Evolutionary conservation across 371 early-diverging fungal species (phyloP), one percentile per base, ranked within the genome.

Genomic region (Mortierella sp.): DNA sequence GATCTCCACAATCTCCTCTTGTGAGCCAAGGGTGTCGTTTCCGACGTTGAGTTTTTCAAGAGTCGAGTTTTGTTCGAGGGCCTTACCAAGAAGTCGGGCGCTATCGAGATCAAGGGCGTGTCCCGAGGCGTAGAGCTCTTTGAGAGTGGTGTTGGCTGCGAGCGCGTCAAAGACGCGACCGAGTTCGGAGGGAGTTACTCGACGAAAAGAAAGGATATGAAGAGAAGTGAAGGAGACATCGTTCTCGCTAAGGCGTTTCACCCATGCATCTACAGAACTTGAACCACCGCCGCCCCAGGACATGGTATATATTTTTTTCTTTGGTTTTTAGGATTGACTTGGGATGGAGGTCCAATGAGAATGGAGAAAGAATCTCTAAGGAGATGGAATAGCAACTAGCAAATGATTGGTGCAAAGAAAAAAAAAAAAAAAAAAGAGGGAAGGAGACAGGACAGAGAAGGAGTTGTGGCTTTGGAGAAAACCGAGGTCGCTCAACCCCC

Each of bases 161-260:
- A 89, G 64, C 0, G 89, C 87, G 0, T 70, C 68, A 70, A 89
- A 89, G 65, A 89, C 68, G 25, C 75, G 74, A 19, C 72, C 80
- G 25, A 89, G 75, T 63, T 89, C 87, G 5, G 75, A 52, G 28
- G 84, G 64, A 0, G 86, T 75, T 23, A 89, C 67, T 6, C 83
- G 84, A 45, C 89, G 85, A 66, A 89, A 86, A 63, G 87, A 87
- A 64, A 89, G 83, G 69, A 89, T 89, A 61, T 89, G 89, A 7
- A 89, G 77, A 26, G 84, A 81, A 0, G 75, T 83, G 44, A 89
- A 81, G 18, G 82, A 81, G 2, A 84, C 75, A 60, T 89, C 89
- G 48, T 89, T 87, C 2, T 82, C 83, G 50, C 70, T 62, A 2
- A 89, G 84, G 29, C 88, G 87, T 57, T 87, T 85, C 47, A 85